phyloP scores from a whole-genome alignment of 768 basidiomycete genomes.

The Phylloporus sp. region DNA sequence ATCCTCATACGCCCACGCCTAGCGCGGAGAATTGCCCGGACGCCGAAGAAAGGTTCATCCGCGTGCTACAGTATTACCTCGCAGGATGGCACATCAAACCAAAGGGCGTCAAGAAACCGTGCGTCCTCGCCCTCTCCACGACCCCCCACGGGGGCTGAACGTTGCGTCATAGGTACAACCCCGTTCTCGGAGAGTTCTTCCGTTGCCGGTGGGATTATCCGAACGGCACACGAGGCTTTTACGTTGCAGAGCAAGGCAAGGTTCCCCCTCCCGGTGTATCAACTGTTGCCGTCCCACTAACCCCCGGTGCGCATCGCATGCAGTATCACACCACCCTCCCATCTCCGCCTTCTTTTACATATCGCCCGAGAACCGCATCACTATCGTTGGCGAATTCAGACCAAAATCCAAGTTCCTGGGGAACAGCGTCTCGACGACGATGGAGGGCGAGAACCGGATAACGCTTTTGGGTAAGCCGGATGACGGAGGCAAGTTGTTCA shows the following conservation, averaged over 20 bases:
- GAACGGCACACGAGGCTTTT: constrained; percentile 90
- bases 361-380: constrained; percentile 82
- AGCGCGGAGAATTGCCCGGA: constrained; percentile 79
- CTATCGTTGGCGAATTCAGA: constrained; percentile 86
- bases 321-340: constrained; percentile 94
- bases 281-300: constrained; percentile 2
- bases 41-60: constrained; percentile 86
- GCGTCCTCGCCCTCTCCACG: constrained; percentile 29
- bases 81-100: constrained; percentile 99
- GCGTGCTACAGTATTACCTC: constrained; percentile 90
- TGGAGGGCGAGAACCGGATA: constrained; percentile 95
- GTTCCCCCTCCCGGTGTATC: constrained; percentile 1
- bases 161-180: constrained; percentile 70
- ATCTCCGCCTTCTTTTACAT: constrained; percentile 95
- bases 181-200: constrained; percentile 96
- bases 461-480: constrained; percentile 75
- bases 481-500: constrained; percentile 71
- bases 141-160: constrained; percentile 1
- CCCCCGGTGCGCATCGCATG: neutral
- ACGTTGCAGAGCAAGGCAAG: constrained; percentile 91
- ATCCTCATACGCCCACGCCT: constrained; percentile 10
- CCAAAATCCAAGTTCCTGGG: constrained; percentile 97
- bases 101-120: constrained; percentile 99
- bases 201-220: constrained; percentile 91
- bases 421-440: constrained; percentile 91